Percentiles rank a stretch among this genome's conserved stretches.
Evolutionary conservation across 139 green algal genomes (phyloP).

Genomic region (Spirogloea muscicola): DNA sequence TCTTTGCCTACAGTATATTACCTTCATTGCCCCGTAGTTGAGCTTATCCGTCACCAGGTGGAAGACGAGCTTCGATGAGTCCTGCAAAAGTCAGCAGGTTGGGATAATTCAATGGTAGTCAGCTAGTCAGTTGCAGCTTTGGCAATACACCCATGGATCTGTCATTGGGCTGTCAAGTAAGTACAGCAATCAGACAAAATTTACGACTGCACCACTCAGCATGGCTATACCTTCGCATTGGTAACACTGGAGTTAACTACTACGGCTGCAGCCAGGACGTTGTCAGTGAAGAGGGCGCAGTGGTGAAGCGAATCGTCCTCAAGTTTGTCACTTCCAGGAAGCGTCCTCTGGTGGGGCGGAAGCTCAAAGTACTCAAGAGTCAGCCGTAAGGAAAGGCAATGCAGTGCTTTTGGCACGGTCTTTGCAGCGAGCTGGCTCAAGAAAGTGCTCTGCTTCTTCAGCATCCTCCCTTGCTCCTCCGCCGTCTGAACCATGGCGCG

Average conservation of each 20-base stretch:
- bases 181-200: too few species aligned
- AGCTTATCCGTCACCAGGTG: constrained; percentile 44
- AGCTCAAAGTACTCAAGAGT: constrained; percentile 26
- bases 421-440: constrained; percentile 43
- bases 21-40: constrained; percentile 38
- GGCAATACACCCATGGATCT: too few species aligned
- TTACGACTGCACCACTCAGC: too few species aligned
- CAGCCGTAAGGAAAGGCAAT: constrained; percentile 35
- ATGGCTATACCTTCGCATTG: constrained; percentile 29
- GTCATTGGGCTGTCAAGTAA: too few species aligned
- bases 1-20: too few species aligned
- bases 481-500: constrained; percentile 29
- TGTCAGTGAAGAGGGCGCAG: constrained; percentile 41
- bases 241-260: constrained; percentile 35
- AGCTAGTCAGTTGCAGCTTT: too few species aligned
- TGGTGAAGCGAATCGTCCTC: constrained; percentile 23
- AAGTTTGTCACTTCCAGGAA: constrained; percentile 5
- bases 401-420: constrained; percentile 32
- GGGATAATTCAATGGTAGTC: too few species aligned
- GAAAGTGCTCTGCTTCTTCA: constrained; percentile 41
- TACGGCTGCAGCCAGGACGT: constrained; percentile 36
- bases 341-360: constrained; percentile 1
- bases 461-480: constrained; percentile 36
- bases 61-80: constrained; percentile 38
- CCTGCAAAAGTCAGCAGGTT: too few species aligned